A percentile compares a stretch with the other conserved stretches of the same genome.
These are phyloP conservation scores for Sherardia arvensis DNA, from an alignment of 257 asterid genomes.

Conservation along the genomic window DNA sequence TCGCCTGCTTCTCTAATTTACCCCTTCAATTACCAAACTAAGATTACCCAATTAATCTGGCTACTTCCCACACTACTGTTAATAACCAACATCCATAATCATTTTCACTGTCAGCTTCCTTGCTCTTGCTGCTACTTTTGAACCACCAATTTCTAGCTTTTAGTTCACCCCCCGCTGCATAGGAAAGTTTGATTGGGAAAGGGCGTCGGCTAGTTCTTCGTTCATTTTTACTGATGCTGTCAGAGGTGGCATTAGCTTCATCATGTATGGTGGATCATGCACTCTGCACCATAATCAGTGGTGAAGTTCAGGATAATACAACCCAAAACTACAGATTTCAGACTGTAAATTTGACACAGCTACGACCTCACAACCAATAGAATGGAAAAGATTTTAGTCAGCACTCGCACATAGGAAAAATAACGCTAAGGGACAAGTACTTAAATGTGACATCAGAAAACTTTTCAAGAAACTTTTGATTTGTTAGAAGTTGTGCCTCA, in stretches of 20 bases:
- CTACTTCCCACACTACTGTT: constrained; percentile 3
- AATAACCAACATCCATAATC: neutral
- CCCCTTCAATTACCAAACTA: neutral
- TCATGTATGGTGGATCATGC: constrained; percentile 34
- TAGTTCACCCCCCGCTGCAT: constrained; percentile 21
- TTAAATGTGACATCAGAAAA: neutral
- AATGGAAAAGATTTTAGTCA: neutral
- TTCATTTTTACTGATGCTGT: constrained; percentile 46
- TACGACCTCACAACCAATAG: neutral
- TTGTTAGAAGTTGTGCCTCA: neutral
- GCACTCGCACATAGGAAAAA: neutral
- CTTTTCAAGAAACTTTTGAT: neutral
- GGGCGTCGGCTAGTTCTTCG: constrained; percentile 66
- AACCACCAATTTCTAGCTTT: constrained; percentile 4
- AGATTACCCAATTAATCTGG: neutral
- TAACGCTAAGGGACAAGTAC: neutral
- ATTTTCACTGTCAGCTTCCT: neutral
- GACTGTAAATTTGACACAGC: neutral
- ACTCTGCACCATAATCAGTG: constrained; percentile 32
- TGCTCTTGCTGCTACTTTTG: constrained; percentile 1
- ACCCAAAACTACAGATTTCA: neutral
- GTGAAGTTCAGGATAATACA: neutral
- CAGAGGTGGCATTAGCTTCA: constrained; percentile 68
- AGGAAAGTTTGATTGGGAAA: constrained; percentile 34
- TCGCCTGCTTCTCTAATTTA: neutral